A percentile compares a stretch with the other conserved stretches of the same genome.
phyloP scores from a whole-genome alignment of 2,329 filamentous ascomycete species.

The Lachnellula cervina region DNA sequence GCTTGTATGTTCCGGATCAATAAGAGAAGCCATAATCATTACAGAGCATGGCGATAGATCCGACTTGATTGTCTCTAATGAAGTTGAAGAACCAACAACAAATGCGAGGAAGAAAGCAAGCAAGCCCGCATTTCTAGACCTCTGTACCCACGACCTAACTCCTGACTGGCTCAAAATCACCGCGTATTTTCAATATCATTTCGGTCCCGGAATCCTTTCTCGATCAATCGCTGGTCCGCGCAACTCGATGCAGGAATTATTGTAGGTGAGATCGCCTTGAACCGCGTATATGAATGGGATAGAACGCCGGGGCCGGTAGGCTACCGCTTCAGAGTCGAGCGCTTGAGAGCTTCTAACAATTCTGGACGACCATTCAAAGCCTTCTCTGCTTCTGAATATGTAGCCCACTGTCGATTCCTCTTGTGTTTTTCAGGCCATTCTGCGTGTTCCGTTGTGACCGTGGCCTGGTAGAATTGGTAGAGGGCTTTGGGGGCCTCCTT shows the following conservation, averaged over 20 bases:
- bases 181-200: conserved; percentile 18
- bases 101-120: conserved; percentile 24
- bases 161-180: conserved; percentile 19
- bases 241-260: conserved; percentile 2
- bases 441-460: conserved; percentile 77
- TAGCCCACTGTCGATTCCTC: conserved; percentile 85
- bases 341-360: conserved; percentile 79
- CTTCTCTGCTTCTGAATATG: conserved; percentile 74
- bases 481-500: conserved; percentile 57
- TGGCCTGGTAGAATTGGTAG: conserved; percentile 82
- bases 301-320: conserved; percentile 35
- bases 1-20: conserved; percentile 16
- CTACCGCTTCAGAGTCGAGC: conserved; percentile 45
- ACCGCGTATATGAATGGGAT: conserved; percentile 10
- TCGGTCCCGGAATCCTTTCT: conserved; percentile 26
- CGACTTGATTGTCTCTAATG: conserved; percentile 32
- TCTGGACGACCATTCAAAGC: conserved; percentile 76
- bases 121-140: conserved; percentile 20
- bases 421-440: conserved; percentile 96
- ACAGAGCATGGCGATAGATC: conserved; percentile 28
- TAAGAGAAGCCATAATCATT: conserved; percentile 19
- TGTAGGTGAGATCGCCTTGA: conserved; percentile 1
- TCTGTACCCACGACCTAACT: conserved; percentile 12
- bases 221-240: conserved; percentile 12
- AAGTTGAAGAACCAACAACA: conserved; percentile 25